Conservation (phyloP, 2,329 filamentous ascomycete genomes). For the Penicillium sp. region DNA sequence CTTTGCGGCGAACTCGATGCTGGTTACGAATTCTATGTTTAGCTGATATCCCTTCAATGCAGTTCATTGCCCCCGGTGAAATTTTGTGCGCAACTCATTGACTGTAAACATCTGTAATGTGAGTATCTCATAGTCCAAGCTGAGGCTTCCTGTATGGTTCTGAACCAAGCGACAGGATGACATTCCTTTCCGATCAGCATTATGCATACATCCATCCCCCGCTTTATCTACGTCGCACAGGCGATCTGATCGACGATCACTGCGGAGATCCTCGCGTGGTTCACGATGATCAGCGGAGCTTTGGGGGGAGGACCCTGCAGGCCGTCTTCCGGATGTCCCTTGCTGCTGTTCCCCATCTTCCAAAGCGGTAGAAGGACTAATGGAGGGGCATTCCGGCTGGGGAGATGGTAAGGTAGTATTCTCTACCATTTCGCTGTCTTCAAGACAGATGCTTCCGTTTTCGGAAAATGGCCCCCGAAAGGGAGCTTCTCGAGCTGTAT, state of each 20-base stretch:
- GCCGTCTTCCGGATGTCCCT: neutral
- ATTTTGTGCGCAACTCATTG: neutral
- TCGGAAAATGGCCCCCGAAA: neutral
- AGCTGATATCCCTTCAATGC: slow-evolving; percentile 7
- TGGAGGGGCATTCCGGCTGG: too few relatives aligned
- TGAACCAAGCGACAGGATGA: neutral
- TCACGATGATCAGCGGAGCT: neutral
- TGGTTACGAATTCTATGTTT: slow-evolving; percentile 16
- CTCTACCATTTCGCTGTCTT: too few relatives aligned
- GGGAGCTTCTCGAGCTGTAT: neutral
- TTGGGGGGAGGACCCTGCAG: neutral
- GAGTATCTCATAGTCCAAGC: neutral
- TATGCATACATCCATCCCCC: neutral
- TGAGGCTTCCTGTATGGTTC: too few relatives aligned
- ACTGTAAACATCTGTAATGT: neutral
- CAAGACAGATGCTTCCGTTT: neutral
- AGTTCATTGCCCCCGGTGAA: neutral
- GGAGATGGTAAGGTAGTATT: neutral
- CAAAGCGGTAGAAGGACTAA: neutral
- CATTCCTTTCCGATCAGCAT: neutral
- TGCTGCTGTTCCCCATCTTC: neutral
- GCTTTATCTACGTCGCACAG: neutral
- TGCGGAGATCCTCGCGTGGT: slow-evolving; percentile 8
- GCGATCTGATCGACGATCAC: slow-evolving; percentile 2
- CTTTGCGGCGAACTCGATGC: slow-evolving; percentile 7